Conservation (phyloP, 441 rosid genomes). For the Euphorbia schlechtendalii region DNA sequence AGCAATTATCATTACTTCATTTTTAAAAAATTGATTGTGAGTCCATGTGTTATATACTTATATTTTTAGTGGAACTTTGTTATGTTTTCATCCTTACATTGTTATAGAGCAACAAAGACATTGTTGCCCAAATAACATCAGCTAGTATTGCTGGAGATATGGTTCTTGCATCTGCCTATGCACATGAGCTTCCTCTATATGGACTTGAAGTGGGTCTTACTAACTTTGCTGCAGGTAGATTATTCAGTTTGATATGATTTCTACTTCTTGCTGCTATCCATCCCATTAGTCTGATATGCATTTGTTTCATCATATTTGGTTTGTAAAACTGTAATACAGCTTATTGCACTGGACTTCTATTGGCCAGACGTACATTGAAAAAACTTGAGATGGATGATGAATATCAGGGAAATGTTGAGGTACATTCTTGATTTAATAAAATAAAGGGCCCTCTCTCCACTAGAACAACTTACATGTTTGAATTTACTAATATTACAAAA, state of each 20-base stretch:
- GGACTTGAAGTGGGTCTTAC: conserved; percentile 86
- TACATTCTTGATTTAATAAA: conserved; percentile 12
- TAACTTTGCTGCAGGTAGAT: conserved; percentile 78
- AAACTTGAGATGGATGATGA: conserved; percentile 79
- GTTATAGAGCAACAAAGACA: conserved; percentile 70
- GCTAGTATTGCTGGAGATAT: conserved; percentile 78
- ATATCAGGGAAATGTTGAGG: conserved; percentile 82
- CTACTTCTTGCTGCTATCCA: not conserved
- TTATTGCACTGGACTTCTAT: conserved; percentile 84
- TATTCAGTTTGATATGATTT: not conserved
- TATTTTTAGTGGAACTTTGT: not conserved
- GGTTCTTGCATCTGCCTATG: conserved; percentile 72
- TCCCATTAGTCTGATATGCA: not conserved
- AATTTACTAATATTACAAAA: too few species aligned
- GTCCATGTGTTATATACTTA: not conserved
- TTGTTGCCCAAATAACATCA: conserved; percentile 66
- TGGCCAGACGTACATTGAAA: conserved; percentile 86
- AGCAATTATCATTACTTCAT: not conserved
- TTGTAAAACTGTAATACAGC: conserved; percentile 30
- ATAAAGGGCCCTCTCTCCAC: not conserved
- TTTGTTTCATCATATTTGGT: not conserved
- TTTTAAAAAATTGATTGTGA: not conserved
- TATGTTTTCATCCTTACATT: conserved; percentile 3
- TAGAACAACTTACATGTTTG: too few species aligned
- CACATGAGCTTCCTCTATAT: conserved; percentile 73